Conservation (phyloP, 441 rosid genomes). For the Melianthus villosus region DNA sequence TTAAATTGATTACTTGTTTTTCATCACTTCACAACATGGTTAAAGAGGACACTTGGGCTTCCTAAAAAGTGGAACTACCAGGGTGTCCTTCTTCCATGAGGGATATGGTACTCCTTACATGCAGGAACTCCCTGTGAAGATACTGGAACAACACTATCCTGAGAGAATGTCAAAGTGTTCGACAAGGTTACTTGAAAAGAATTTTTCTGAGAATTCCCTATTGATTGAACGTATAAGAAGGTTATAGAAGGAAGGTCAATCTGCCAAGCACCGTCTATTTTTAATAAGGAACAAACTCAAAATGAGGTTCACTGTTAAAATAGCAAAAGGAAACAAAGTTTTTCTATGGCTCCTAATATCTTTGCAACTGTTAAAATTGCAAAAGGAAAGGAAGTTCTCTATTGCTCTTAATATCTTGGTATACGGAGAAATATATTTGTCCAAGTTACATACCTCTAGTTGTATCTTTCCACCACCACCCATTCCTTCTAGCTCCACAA, state of each 20-base stretch:
- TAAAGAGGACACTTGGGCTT: no score
- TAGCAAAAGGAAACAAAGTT: not conserved
- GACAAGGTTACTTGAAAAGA: no score
- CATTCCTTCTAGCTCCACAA: slow-evolving; percentile 84
- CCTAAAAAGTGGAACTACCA: no score
- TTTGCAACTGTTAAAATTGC: not conserved
- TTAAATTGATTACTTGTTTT: no score
- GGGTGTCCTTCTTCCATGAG: no score
- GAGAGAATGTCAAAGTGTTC: no score
- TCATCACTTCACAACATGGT: no score
- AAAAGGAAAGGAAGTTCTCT: not conserved
- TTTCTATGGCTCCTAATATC: not conserved
- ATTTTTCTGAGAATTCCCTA: not conserved
- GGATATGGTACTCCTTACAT: no score
- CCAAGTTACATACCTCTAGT: slow-evolving; percentile 52
- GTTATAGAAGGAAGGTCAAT: not conserved
- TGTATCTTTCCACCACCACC: slow-evolving; percentile 86
- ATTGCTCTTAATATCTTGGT: not conserved
- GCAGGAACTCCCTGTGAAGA: no score
- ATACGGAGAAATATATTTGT: slow-evolving; percentile 1
- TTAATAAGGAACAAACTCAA: not conserved
- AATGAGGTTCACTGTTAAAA: not conserved
- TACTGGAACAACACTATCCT: no score
- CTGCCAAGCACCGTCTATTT: not conserved
- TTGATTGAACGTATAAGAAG: not conserved